Conservation (phyloP, 495 filamentous ascomycete genomes). For the Gamarada debralockiae region DNA sequence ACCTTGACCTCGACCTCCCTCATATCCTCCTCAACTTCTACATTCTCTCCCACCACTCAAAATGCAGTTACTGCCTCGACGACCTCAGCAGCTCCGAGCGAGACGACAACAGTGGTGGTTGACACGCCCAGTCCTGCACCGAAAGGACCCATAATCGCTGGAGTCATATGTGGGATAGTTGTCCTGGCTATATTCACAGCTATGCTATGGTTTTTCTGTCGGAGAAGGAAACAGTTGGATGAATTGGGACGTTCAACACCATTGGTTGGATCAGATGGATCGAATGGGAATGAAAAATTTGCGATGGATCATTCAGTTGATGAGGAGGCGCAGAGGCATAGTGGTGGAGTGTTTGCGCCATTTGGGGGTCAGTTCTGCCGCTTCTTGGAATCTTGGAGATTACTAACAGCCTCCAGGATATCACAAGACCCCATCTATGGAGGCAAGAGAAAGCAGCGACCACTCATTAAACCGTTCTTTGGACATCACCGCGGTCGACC, state of each 20-base stretch:
- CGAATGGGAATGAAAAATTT: background rate
- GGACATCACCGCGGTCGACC: background rate
- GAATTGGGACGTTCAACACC: background rate
- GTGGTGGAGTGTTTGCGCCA: background rate
- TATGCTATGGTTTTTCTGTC: background rate
- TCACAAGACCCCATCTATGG: background rate
- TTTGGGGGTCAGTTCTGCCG: background rate
- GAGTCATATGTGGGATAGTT: constrained; percentile 7
- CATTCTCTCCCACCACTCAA: background rate
- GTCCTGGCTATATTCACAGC: background rate
- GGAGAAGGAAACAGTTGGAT: constrained; percentile 1
- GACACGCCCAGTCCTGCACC: background rate
- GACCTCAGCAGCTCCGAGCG: background rate
- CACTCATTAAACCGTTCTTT: background rate
- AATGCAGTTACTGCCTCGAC: background rate
- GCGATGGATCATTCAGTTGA: background rate
- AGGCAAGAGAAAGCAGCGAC: background rate
- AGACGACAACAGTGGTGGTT: background rate
- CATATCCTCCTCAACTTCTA: background rate
- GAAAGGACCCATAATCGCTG: constrained; percentile 14
- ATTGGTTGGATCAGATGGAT: background rate
- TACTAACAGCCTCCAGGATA: background rate
- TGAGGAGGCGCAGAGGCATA: background rate
- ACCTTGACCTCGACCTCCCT: background rate
- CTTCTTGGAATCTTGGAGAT: background rate